Percentiles rank a stretch among this genome's conserved stretches.
Conservation (phyloP, 2,329 filamentous ascomycete species). For the Aspergillus sp. region DNA sequence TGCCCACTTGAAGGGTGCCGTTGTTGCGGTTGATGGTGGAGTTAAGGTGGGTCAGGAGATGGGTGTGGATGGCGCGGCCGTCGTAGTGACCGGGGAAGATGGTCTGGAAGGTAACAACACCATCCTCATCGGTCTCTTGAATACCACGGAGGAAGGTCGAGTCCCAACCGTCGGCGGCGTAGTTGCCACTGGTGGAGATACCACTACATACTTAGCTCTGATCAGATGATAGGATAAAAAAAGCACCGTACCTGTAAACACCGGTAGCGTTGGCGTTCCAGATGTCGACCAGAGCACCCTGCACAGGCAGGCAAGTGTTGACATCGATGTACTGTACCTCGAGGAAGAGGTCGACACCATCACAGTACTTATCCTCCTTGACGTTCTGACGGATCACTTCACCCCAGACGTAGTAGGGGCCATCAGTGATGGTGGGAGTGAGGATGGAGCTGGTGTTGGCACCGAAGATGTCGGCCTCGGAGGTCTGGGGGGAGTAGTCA, state of each 20-base stretch:
- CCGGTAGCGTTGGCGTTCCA: constrained; percentile 54
- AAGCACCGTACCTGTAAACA: constrained; percentile 42
- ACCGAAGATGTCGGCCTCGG: constrained; percentile 38
- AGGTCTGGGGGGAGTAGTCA: constrained; percentile 29
- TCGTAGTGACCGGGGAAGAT: constrained; percentile 52
- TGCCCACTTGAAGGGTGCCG: constrained; percentile 47
- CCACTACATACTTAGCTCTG: constrained; percentile 24
- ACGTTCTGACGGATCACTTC: constrained; percentile 47
- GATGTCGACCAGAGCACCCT: constrained; percentile 46
- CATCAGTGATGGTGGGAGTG: constrained; percentile 47
- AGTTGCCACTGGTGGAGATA: constrained; percentile 31
- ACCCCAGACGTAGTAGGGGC: constrained; percentile 50
- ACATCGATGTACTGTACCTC: constrained; percentile 53
- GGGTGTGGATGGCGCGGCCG: constrained; percentile 53
- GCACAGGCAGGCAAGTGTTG: constrained; percentile 46
- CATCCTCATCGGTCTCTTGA: constrained; percentile 49
- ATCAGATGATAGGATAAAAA: neutral
- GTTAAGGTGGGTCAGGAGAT: constrained; percentile 50
- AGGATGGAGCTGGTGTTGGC: constrained; percentile 49
- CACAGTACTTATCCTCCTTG: constrained; percentile 38
- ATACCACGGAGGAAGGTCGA: constrained; percentile 54
- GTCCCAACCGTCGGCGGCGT: constrained; percentile 34
- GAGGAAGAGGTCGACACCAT: constrained; percentile 47
- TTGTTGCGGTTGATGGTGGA: constrained; percentile 44
- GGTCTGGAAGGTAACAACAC: constrained; percentile 53